Evolutionary conservation across 179 eudicot genomes (phyloP).

Genomic region (Sideroxylon spinosum): DNA sequence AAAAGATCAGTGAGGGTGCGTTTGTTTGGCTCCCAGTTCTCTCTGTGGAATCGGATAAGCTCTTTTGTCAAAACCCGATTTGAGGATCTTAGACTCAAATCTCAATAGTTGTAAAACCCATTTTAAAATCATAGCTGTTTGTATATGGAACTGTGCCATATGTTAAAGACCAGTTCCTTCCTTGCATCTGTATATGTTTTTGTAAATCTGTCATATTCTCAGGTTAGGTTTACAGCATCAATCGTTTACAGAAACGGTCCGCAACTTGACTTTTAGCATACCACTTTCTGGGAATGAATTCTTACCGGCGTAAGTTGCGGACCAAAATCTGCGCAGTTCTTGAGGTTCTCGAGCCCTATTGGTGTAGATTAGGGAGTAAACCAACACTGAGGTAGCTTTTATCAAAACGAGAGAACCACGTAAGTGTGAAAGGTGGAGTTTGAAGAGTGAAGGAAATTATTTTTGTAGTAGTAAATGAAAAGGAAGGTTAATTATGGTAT

Average conservation of each 20-base stretch:
- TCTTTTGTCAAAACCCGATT: conserved; percentile 41
- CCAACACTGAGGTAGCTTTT: too few species aligned
- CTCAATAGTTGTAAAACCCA: conserved; percentile 17
- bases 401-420: too few species aligned
- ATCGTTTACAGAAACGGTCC: neutral
- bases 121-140: neutral
- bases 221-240: neutral
- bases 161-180: neutral
- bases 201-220: neutral
- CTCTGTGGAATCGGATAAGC: conserved; percentile 60
- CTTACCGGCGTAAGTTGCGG: too few species aligned
- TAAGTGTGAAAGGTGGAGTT: too few species aligned
- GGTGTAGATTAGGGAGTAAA: too few species aligned
- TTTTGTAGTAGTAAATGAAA: too few species aligned
- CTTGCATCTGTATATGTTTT: neutral
- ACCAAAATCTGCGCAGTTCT: too few species aligned
- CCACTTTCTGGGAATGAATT: too few species aligned
- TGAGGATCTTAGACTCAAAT: conserved; percentile 28
- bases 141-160: neutral
- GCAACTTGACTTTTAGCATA: too few species aligned
- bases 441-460: too few species aligned
- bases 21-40: conserved; percentile 52
- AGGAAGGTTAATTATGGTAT: too few species aligned
- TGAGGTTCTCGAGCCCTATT: too few species aligned
- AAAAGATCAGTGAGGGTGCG: conserved; percentile 54